Conservation (phyloP, 164 flowering plant species). For the Macadamia tetraphylla region DNA sequence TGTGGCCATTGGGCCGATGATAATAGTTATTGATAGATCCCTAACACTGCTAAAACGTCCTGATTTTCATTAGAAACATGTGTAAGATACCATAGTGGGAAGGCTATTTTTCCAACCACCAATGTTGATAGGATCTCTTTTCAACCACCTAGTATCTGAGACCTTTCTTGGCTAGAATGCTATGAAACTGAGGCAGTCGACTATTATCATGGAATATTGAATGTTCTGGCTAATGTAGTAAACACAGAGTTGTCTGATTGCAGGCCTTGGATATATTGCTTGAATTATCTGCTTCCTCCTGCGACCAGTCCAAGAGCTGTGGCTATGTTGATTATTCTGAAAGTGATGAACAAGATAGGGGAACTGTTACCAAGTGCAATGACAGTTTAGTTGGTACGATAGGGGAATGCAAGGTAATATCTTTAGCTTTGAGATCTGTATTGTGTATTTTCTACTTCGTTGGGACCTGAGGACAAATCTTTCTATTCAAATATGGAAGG, state of each 20-base stretch:
- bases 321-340: slow-evolving; percentile 9
- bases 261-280: slow-evolving; percentile 74
- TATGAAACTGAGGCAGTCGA: too few species aligned
- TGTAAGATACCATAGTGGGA: too few species aligned
- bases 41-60: too few species aligned
- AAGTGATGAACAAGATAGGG: slow-evolving; percentile 19
- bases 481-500: not conserved
- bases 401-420: slow-evolving; percentile 19
- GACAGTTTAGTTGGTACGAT: slow-evolving; percentile 5
- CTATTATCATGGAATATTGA: not conserved
- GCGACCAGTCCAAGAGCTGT: slow-evolving; percentile 20
- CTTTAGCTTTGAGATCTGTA: not conserved
- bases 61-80: too few species aligned
- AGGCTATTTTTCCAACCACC: too few species aligned
- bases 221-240: not conserved
- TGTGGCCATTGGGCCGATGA: too few species aligned
- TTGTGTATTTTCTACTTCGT: not conserved
- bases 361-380: slow-evolving; percentile 11
- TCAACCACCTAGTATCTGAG: too few species aligned
- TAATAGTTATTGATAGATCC: too few species aligned
- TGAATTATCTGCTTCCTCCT: slow-evolving; percentile 49
- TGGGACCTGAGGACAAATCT: not conserved
- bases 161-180: too few species aligned
- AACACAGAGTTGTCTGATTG: not conserved
- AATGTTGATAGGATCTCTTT: too few species aligned